Conservation (phyloP, 352 stramenopile genomes). For the Pythium pectinolyticum region DNA sequence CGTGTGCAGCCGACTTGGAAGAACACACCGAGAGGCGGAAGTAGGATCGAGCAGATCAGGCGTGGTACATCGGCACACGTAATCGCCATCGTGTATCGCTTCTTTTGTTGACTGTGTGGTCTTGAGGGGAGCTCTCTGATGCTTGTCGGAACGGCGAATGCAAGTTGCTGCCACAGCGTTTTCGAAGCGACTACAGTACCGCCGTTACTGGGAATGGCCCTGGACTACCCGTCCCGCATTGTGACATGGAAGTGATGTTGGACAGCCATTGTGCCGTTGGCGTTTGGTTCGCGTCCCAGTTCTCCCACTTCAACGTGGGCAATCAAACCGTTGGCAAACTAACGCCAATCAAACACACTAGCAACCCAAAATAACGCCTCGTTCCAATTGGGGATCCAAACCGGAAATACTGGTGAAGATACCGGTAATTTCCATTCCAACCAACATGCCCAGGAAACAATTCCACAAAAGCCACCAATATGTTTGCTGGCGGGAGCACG, state of each 20-base stretch:
- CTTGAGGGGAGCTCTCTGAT: not conserved
- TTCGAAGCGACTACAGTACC: not conserved
- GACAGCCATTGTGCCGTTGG: not conserved
- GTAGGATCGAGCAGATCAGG: slow-evolving; percentile 27
- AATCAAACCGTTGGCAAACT: not conserved
- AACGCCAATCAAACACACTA: not conserved
- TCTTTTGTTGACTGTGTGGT: not conserved
- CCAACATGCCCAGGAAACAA: not conserved
- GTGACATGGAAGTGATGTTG: not conserved
- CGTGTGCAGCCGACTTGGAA: slow-evolving; percentile 41
- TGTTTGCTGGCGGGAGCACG: slow-evolving; percentile 22
- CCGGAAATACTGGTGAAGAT: not conserved
- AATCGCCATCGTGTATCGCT: slow-evolving; percentile 27
- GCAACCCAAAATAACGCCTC: too few relatives aligned
- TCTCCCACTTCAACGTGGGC: not conserved
- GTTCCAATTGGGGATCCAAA: too few relatives aligned
- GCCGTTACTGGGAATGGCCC: not conserved
- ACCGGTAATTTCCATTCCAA: not conserved
- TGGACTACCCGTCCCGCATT: too few relatives aligned
- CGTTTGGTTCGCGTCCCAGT: not conserved
- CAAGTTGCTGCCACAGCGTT: not conserved
- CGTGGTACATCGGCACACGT: slow-evolving; percentile 21
- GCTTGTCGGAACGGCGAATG: not conserved
- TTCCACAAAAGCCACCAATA: not conserved
- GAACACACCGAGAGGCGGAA: slow-evolving; percentile 38